Conservation (phyloP, 805 yeast species). For the Candida arabinofermentans region DNA sequence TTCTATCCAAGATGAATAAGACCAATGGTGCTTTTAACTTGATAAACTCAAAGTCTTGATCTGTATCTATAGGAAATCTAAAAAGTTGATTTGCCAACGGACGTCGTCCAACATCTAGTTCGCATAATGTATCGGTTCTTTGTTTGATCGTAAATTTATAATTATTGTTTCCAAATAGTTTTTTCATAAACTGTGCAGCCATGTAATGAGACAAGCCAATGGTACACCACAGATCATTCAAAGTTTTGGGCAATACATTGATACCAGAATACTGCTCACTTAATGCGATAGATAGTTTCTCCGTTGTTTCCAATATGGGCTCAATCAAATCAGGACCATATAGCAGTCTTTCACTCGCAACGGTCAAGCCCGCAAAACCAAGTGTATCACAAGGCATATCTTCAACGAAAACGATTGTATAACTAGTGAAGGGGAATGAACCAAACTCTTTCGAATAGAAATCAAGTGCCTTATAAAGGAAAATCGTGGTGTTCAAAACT, state of each 20-base stretch:
- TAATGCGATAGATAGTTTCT: conserved; percentile 60
- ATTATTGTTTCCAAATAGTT: conserved; percentile 80
- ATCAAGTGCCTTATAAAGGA: conserved; percentile 75
- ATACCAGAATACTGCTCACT: conserved; percentile 94
- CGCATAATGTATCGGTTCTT: conserved; percentile 62
- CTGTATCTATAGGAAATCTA: conserved; percentile 55
- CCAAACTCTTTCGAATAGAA: conserved; percentile 86
- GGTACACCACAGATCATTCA: conserved; percentile 86
- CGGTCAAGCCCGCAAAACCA: conserved; percentile 72
- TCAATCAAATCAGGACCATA: conserved; percentile 77
- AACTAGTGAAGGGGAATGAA: conserved; percentile 85
- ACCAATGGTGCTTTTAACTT: conserved; percentile 83
- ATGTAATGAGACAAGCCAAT: conserved; percentile 81
- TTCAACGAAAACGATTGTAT: conserved; percentile 69
- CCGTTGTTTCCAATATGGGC: conserved; percentile 69
- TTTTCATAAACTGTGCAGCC: conserved; percentile 66
- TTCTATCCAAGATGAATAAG: conserved; percentile 73
- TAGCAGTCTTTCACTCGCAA: conserved; percentile 56
- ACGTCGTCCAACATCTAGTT: conserved; percentile 69
- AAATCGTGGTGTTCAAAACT: conserved; percentile 69
- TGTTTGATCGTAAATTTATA: conserved; percentile 66
- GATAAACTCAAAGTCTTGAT: conserved; percentile 62
- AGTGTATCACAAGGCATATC: conserved; percentile 45
- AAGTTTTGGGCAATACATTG: conserved; percentile 74
- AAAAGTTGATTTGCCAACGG: conserved; percentile 75